phyloP scores from a whole-genome alignment of 257 asterid genomes.

The Solanum chiquidenum region DNA sequence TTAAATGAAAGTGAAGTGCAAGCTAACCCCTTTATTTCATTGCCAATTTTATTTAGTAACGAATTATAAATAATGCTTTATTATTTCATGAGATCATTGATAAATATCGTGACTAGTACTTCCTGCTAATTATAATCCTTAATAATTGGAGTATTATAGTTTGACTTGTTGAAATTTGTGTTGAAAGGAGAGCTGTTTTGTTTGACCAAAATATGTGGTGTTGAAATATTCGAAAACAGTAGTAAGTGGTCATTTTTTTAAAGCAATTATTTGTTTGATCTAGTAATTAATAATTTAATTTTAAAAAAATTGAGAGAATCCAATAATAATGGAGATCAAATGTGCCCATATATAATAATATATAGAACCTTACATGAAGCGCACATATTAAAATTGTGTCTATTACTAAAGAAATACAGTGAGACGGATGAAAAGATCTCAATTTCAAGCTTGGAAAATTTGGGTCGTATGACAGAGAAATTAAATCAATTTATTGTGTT shows the following conservation, averaged over 20 bases:
- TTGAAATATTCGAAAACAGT: not conserved
- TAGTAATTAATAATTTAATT: not conserved
- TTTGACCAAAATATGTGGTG: not conserved
- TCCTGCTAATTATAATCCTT: not conserved
- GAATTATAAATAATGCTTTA: not conserved
- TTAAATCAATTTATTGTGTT: no score
- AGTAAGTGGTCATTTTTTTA: not conserved
- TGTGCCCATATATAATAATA: not conserved
- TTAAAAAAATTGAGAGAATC: not conserved
- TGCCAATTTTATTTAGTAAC: not conserved
- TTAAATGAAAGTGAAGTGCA: not conserved
- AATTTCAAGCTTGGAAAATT: no score
- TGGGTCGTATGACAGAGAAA: not conserved
- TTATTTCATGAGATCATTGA: not conserved
- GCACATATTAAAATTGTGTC: no score
- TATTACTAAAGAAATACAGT: no score
- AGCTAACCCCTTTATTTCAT: not conserved
- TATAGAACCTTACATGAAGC: no score
- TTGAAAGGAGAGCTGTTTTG: not conserved
- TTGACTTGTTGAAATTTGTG: not conserved
- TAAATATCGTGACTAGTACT: not conserved
- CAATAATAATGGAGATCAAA: not conserved
- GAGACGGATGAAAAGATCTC: no score
- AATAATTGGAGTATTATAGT: not conserved
- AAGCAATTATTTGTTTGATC: not conserved